Conservation (phyloP, 2,329 filamentous ascomycete genomes). For the Verticillium tricorpus region DNA sequence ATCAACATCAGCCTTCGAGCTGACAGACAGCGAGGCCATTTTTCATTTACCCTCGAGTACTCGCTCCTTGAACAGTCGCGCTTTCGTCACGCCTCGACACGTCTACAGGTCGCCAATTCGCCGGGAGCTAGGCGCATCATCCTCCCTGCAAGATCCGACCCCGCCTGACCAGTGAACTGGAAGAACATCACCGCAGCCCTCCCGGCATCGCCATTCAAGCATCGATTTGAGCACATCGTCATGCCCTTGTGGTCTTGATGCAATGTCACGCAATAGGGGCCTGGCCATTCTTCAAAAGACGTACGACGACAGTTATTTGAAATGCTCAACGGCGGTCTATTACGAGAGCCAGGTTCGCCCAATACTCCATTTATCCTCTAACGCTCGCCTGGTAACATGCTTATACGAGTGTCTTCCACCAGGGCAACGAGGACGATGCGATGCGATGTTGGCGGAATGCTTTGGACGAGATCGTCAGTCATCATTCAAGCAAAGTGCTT, state of each 20-base stretch:
- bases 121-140: background rate
- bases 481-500: conserved; percentile 72
- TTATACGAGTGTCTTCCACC: conserved; percentile 3
- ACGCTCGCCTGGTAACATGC: conserved; percentile 7
- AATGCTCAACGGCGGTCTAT: conserved; percentile 92
- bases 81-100: background rate
- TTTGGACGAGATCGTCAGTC: conserved; percentile 82
- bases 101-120: background rate
- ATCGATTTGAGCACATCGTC: background rate
- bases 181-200: background rate
- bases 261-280: conserved; percentile 50
- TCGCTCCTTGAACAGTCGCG: no score
- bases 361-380: background rate
- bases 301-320: conserved; percentile 93
- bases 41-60: no score
- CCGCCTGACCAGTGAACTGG: background rate
- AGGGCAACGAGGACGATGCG: conserved; percentile 91
- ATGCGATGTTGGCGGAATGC: conserved; percentile 86
- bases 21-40: no score
- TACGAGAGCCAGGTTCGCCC: conserved; percentile 79
- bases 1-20: no score
- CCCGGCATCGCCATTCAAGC: background rate
- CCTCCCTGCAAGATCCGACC: background rate
- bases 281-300: conserved; percentile 86
- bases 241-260: conserved; percentile 10